These are phyloP conservation scores for Herpetomonas samuelpessoai DNA, from an alignment of 208 protist genomes.

Conservation along the genomic window DNA sequence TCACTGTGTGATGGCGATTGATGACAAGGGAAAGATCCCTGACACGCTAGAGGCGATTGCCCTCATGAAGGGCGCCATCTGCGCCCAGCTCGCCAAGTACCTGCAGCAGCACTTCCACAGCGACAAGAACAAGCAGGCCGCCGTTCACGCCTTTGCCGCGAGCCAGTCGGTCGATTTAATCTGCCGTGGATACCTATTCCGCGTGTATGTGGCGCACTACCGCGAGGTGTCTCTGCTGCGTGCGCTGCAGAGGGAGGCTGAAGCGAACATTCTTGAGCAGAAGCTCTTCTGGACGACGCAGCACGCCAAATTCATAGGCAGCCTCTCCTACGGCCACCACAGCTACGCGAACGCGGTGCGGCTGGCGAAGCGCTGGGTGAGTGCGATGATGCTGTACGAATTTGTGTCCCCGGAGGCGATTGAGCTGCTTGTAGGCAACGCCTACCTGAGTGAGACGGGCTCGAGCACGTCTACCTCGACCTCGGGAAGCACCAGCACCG, in stretches of 20 bases:
- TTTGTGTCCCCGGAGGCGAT: conserved; percentile 80
- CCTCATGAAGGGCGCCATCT: conserved; percentile 85
- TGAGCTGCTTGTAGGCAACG: conserved; percentile 80
- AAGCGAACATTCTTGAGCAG: conserved; percentile 72
- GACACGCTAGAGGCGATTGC: conserved; percentile 82
- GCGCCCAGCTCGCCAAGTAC: conserved; percentile 77
- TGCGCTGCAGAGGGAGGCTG: conserved; percentile 62
- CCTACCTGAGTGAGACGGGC: conserved; percentile 42
- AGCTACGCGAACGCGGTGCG: conserved; percentile 72
- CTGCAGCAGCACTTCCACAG: conserved; percentile 45
- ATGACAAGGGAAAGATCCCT: conserved; percentile 81
- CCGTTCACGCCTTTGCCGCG: conserved; percentile 55
- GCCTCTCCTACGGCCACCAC: conserved; percentile 68
- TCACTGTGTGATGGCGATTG: conserved; percentile 77
- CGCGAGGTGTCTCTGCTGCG: conserved; percentile 79
- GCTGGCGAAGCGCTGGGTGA: conserved; percentile 78
- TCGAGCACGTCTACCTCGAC: conserved; percentile 6
- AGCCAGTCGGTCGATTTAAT: conserved; percentile 77
- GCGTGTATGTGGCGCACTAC: conserved; percentile 87
- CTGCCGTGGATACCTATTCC: conserved; percentile 79
- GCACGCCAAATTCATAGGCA: conserved; percentile 80
- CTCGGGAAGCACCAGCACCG: not conserved
- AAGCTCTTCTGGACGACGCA: conserved; percentile 86
- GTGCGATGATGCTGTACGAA: conserved; percentile 74
- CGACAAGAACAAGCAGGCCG: not conserved